Evolutionary conservation across 306 rosid genomes (phyloP), one percentile per base, ranked within the genome.

Genomic region (Glycine latifolia): DNA sequence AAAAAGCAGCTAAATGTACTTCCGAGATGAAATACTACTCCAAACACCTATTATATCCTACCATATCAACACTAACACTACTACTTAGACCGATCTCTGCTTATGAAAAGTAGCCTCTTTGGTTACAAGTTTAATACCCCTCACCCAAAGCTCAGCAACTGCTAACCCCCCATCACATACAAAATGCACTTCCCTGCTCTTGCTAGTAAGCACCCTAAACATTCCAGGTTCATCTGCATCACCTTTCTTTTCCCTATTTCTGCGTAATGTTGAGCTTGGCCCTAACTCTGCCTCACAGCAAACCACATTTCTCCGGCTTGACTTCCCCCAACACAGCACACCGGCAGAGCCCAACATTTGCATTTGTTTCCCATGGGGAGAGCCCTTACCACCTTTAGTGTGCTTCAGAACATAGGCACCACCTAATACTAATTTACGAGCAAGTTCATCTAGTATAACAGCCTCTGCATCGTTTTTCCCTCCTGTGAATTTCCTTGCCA

Each of bases 141-240:
- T 91, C 63, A 93, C 97, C 97, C 97, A 95, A 35, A 95, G 91
- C 85, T 88, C 83, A 8, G 99, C 97, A 75, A 49, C 84, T 85
- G 91, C 97, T 70, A 70, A 67, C 1, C 97, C 99, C 3, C 95
- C 97, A 2, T 82, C 89, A 75, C 31, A 93, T 26, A 88, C 91
- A 73, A 95, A 95, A 88, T 91, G 99, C 83, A 92, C 81, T 87
- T 93, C 99, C 86, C 71, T 93, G 78, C 88, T 91, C 83, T 83
- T 87, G 9, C 71, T 77, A 26, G 97, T 95, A 53, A 90, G 80
- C 83, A 95, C 94, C 87, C 97, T 90, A 63, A 95, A 95, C 54
- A 91, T 52, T 68, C 99, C 99, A 8, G 95, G 71, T 79, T 89
- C 89, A 33, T 86, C 84, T 0, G 90, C 90, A 76, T 88, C 97